Evolutionary conservation across 2,329 filamentous ascomycete genomes (phyloP), one percentile per base, ranked within the genome.

Genomic region (Septoria petroselini): DNA sequence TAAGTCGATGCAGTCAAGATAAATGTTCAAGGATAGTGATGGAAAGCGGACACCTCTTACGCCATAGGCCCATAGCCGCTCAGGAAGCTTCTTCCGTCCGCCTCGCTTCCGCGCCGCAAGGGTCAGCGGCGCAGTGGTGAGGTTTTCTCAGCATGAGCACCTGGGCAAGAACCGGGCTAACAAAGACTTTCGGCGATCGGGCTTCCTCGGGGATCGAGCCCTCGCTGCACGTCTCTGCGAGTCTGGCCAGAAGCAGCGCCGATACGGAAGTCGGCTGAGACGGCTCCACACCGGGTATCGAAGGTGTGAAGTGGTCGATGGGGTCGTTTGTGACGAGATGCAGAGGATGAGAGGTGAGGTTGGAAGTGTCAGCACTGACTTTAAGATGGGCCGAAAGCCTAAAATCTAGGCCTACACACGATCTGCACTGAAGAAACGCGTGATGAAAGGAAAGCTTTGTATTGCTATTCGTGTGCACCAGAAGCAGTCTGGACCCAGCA

Each of bases 381-480:
- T 17, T 31, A 37, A 31, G 31, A 38, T 19, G 42, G 42, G 21
- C 40, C 23, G 23, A 14, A 44, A 37, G 33, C 14, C 33, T 37
- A 37, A 37, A n/a, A 9, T 18, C 8, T 8, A 14, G 18, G 9
- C 9, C 33, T 9, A n/a, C 9, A 14, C 33, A 37, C 33, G 33
- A 37, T 15, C 33, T 37, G 33, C 33, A 15, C 9, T 8, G 3
- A 17, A 17, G 8, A 15, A 37, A 18, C n/a, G n/a, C n/a, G 23
- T 27, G 23, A n/a, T 25, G 11, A 19, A 31, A 40, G 35, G 23
- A 48, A 48, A 45, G 8, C 44, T 19, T 34, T 40, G n/a, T 41
- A 44, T 48, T 53, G 48, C 48, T 48, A 48, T 23, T 48, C 35
- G 17, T 46, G 33, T 38, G 23, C 33, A 17, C 31, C 30, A 31